Percentiles rank a stretch among this genome's conserved stretches.
These are phyloP conservation scores for Aphanocladium album DNA, from an alignment of 2,329 filamentous ascomycete genomes.

Conservation along the genomic window DNA sequence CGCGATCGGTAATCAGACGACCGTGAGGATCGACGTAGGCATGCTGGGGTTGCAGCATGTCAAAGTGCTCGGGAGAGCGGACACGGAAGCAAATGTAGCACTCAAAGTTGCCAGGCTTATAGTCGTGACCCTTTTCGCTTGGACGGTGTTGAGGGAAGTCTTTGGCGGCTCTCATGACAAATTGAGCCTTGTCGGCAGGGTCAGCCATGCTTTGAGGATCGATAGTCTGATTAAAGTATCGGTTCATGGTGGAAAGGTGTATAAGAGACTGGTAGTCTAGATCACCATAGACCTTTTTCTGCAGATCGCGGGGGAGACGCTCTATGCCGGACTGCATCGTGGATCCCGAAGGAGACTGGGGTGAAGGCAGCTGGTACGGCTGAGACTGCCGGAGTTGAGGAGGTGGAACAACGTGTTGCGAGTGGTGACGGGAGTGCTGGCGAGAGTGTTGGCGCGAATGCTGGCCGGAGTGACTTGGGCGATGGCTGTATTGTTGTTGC, in stretches of 20 bases:
- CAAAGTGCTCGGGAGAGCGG: slow-evolving; percentile 34
- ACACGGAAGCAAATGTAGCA: slow-evolving; percentile 39
- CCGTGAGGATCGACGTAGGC: slow-evolving; percentile 29
- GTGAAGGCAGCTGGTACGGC: slow-evolving; percentile 14
- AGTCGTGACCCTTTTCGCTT: slow-evolving; percentile 31
- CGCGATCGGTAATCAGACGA: slow-evolving; percentile 25
- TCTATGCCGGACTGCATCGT: slow-evolving; percentile 26
- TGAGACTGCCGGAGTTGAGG: slow-evolving; percentile 13
- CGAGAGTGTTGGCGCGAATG: background rate
- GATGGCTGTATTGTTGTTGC: background rate
- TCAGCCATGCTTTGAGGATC: slow-evolving; percentile 31
- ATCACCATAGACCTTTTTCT: slow-evolving; percentile 28
- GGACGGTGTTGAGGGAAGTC: slow-evolving; percentile 37
- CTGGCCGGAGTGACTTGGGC: background rate
- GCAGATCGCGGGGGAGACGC: slow-evolving; percentile 29
- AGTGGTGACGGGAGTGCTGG: background rate
- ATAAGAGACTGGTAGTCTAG: slow-evolving; percentile 39
- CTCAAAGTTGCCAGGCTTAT: slow-evolving; percentile 37
- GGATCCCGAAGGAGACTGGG: slow-evolving; percentile 5
- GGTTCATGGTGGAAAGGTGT: slow-evolving; percentile 32
- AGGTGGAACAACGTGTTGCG: slow-evolving; percentile 10
- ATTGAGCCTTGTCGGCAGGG: slow-evolving; percentile 32
- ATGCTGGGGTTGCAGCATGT: slow-evolving; percentile 29
- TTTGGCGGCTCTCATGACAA: slow-evolving; percentile 37
- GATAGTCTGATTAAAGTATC: slow-evolving; percentile 29